Evolutionary conservation across 768 basidiomycete species (phyloP).

Genomic region (Xerocomellus intermedius): DNA sequence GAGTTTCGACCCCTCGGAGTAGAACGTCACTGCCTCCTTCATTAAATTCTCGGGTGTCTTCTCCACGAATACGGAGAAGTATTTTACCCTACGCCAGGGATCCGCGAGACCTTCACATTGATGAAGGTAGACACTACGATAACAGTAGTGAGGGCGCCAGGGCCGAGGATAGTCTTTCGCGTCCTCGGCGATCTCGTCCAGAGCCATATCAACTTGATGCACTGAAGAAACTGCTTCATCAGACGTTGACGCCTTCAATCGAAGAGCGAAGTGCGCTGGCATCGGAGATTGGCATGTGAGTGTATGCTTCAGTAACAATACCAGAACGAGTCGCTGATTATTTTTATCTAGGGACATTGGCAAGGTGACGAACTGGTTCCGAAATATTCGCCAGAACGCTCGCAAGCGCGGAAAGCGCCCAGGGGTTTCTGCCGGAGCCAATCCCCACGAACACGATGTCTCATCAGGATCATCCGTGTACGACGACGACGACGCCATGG

Average conservation of each 20-base stretch:
- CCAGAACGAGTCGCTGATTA: constrained; percentile 11
- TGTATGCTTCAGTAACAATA: constrained; percentile 8
- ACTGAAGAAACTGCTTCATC: constrained; percentile 64
- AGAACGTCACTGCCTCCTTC: constrained; percentile 34
- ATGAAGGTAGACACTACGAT: constrained; percentile 26
- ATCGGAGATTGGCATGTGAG: constrained; percentile 74
- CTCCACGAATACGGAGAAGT: constrained; percentile 31
- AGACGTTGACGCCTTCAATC: constrained; percentile 72
- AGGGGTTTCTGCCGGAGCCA: constrained; percentile 37
- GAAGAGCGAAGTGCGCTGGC: constrained; percentile 76
- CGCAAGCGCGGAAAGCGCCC: constrained; percentile 62
- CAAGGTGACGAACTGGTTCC: constrained; percentile 88
- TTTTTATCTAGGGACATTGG: constrained; percentile 59
- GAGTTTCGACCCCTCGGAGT: constrained; percentile 23
- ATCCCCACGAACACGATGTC: constrained; percentile 46
- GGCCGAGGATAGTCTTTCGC: constrained; percentile 38
- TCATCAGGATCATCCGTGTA: constrained; percentile 53
- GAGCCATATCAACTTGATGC: constrained; percentile 77
- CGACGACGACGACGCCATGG: constrained; percentile 47
- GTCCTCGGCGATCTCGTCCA: constrained; percentile 72
- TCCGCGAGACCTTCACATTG: constrained; percentile 24
- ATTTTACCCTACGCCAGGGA: constrained; percentile 29
- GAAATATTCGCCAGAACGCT: constrained; percentile 80
- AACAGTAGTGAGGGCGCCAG: constrained; percentile 19
- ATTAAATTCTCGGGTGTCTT: constrained; percentile 26